These are phyloP conservation scores for Canna indica DNA, from an alignment of 176 grass and related monocot species.

Conservation along the genomic window DNA sequence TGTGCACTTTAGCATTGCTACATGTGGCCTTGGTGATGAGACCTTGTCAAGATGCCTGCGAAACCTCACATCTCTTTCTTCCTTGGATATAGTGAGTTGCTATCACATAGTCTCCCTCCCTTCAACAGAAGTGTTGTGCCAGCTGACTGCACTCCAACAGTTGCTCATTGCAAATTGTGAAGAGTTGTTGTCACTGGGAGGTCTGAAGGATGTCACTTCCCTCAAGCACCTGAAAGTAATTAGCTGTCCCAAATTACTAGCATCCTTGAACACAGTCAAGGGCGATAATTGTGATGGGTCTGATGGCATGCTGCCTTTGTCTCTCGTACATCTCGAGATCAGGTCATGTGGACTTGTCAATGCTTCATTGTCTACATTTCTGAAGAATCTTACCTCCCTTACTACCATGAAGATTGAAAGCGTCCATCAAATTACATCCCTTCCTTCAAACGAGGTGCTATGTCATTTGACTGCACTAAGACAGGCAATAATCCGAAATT, in stretches of 20 bases:
- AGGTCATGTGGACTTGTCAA: neutral
- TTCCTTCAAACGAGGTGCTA: neutral
- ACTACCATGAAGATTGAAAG: neutral
- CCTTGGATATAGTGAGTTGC: conserved; percentile 2
- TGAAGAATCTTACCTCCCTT: neutral
- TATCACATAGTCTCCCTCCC: neutral
- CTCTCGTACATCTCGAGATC: neutral
- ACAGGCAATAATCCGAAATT: neutral
- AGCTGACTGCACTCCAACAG: conserved; percentile 1
- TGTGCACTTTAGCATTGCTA: neutral
- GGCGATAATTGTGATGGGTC: neutral
- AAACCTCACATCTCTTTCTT: conserved; percentile 10
- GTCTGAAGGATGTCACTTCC: neutral
- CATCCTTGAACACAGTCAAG: neutral
- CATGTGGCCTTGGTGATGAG: neutral
- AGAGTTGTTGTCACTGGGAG: neutral
- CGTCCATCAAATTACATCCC: conserved; percentile 1
- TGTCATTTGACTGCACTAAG: conserved; percentile 3
- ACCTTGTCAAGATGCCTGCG: neutral
- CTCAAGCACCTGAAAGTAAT: conserved; percentile 1
- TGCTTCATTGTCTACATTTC: neutral
- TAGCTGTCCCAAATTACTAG: neutral
- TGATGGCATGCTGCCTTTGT: conserved; percentile 14
- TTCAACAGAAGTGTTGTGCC: neutral
- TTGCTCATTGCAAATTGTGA: neutral